These are phyloP conservation scores for Tulasnella sp. DNA, from an alignment of 768 basidiomycete species.

Conservation along the genomic window DNA sequence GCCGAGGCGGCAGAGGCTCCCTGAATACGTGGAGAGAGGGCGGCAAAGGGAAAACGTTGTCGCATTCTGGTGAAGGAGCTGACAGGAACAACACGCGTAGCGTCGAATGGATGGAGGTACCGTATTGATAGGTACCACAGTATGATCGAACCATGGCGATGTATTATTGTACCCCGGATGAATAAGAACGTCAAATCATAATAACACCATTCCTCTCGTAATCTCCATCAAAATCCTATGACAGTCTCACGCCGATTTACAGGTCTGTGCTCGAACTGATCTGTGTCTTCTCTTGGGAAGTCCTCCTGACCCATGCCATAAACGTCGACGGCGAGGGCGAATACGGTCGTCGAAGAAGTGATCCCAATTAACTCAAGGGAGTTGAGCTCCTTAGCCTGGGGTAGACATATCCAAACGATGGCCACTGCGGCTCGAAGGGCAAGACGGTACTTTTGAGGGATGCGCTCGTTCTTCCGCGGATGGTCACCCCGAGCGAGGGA, in stretches of 20 bases:
- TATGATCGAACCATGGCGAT: too few species aligned
- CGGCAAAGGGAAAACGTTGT: background rate
- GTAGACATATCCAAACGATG: slow-evolving; percentile 13
- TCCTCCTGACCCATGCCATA: slow-evolving; percentile 3
- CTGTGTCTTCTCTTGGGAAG: background rate
- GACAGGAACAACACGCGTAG: background rate
- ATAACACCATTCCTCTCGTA: too few species aligned
- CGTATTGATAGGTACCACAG: too few species aligned
- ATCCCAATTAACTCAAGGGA: slow-evolving; percentile 23
- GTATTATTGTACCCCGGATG: too few species aligned
- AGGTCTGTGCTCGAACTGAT: background rate
- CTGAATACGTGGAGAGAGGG: background rate
- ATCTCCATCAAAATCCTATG: background rate
- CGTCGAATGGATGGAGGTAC: background rate
- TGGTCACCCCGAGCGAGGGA: background rate
- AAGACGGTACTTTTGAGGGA: slow-evolving; percentile 3
- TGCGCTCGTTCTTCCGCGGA: background rate
- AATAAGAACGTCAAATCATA: too few species aligned
- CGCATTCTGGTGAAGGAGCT: background rate
- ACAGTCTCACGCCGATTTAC: background rate
- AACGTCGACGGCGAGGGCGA: slow-evolving; percentile 20
- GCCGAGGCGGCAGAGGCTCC: background rate
- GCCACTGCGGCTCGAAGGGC: slow-evolving; percentile 4
- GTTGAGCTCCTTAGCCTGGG: slow-evolving; percentile 10
- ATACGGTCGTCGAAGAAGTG: background rate